These are phyloP conservation scores for Wickerhamomyces sp. DNA, from an alignment of 1,139 yeast genomes.

Conservation along the genomic window DNA sequence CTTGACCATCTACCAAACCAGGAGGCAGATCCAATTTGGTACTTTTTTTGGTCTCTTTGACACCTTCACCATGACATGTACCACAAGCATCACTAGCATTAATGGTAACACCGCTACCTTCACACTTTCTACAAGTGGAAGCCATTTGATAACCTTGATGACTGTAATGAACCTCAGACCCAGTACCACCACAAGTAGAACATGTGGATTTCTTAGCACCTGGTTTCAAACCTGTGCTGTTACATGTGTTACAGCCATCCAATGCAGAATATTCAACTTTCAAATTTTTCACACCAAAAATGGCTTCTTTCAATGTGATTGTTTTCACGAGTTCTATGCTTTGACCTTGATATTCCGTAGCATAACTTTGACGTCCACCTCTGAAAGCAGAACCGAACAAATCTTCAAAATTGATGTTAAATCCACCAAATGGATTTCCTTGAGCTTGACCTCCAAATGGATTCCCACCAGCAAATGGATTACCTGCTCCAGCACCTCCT, in stretches of 20 bases:
- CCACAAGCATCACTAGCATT: constrained; percentile 66
- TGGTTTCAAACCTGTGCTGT: constrained; percentile 77
- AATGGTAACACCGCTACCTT: constrained; percentile 81
- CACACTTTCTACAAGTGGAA: constrained; percentile 83
- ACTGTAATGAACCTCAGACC: constrained; percentile 78
- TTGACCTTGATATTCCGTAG: constrained; percentile 83
- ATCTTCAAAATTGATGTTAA: constrained; percentile 73
- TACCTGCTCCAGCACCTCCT: constrained; percentile 47
- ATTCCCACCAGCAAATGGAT: constrained; percentile 32
- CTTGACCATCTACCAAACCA: constrained; percentile 83
- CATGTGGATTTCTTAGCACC: constrained; percentile 80
- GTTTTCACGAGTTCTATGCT: constrained; percentile 77
- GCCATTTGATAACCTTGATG: constrained; percentile 98
- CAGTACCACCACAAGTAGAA: constrained; percentile 88
- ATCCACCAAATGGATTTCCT: constrained; percentile 29
- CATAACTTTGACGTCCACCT: constrained; percentile 34
- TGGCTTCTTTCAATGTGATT: constrained; percentile 79
- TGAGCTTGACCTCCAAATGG: constrained; percentile 27
- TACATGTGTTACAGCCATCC: constrained; percentile 74
- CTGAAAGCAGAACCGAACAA: constrained; percentile 72
- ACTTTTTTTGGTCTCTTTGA: constrained; percentile 57
- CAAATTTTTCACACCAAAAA: constrained; percentile 65
- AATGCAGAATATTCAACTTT: constrained; percentile 68
- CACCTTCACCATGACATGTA: constrained; percentile 89
- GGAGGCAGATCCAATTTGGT: constrained; percentile 82